A percentile compares a stretch with the other conserved stretches of the same genome.
phyloP scores from a whole-genome alignment of 2,329 filamentous ascomycete genomes.

The Aureobasidium sp. region DNA sequence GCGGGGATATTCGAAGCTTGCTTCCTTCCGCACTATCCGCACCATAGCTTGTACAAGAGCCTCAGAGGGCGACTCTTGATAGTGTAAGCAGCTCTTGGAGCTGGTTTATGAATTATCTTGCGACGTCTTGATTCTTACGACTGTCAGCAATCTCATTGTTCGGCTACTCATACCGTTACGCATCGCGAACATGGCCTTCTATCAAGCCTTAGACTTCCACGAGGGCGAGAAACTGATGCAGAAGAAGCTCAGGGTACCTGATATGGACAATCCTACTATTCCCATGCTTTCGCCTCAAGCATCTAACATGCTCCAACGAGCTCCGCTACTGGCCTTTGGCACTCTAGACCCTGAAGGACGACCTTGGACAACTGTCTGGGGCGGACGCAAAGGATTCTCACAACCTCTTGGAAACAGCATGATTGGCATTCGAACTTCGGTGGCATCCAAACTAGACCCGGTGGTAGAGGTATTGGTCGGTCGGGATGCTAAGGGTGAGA shows the following conservation, averaged over 20 bases:
- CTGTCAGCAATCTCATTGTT: neutral
- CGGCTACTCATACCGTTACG: neutral
- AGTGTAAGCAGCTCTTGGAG: neutral
- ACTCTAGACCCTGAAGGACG: slow-evolving; percentile 57
- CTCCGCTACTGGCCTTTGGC: slow-evolving; percentile 66
- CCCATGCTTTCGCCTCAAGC: slow-evolving; percentile 57
- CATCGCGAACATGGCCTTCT: slow-evolving; percentile 35
- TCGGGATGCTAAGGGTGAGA: slow-evolving; percentile 38
- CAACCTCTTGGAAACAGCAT: slow-evolving; percentile 55
- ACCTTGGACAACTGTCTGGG: slow-evolving; percentile 74
- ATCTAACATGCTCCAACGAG: slow-evolving; percentile 52
- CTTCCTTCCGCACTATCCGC: neutral
- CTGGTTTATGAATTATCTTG: no score
- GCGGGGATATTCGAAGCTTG: neutral
- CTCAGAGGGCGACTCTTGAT: neutral
- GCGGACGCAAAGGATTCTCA: slow-evolving; percentile 64
- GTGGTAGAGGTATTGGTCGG: slow-evolving; percentile 59
- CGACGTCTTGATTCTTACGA: neutral
- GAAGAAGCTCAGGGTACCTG: slow-evolving; percentile 52
- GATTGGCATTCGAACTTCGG: slow-evolving; percentile 56
- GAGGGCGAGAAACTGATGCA: slow-evolving; percentile 62
- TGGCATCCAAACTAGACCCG: slow-evolving; percentile 60
- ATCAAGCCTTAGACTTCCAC: slow-evolving; percentile 49
- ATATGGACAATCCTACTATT: slow-evolving; percentile 58
- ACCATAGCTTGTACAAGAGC: no score